Conservation (phyloP, 2,329 filamentous ascomycete species). For the Arthrobotrys pseudoclavata region DNA sequence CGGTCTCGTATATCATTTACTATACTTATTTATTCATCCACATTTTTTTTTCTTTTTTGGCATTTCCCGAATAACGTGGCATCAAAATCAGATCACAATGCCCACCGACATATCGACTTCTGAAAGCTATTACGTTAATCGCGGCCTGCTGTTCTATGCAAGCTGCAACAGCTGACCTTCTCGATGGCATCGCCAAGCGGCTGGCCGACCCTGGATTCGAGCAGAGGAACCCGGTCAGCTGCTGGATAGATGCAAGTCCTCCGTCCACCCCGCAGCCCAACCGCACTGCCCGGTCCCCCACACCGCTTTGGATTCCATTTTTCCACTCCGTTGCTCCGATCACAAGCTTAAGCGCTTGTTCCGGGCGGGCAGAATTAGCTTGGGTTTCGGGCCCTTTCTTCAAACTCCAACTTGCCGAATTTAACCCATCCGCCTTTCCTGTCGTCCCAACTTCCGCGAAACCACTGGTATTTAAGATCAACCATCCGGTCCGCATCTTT, state of each 20-base stretch:
- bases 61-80: not conserved
- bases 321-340: slow-evolving; percentile 60
- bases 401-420: slow-evolving; percentile 54
- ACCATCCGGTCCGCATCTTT: slow-evolving; percentile 44
- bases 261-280: slow-evolving; percentile 42
- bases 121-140: slow-evolving; percentile 37
- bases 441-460: slow-evolving; percentile 36
- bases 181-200: slow-evolving; percentile 44
- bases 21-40: not conserved
- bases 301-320: slow-evolving; percentile 43
- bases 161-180: slow-evolving; percentile 45
- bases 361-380: slow-evolving; percentile 14
- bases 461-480: slow-evolving; percentile 56
- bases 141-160: slow-evolving; percentile 5
- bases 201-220: slow-evolving; percentile 48
- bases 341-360: slow-evolving; percentile 58
- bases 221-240: slow-evolving; percentile 32
- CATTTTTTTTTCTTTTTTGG: not conserved
- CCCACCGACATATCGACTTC: not conserved
- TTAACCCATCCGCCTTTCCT: slow-evolving; percentile 47
- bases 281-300: slow-evolving; percentile 26
- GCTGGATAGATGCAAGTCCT: slow-evolving; percentile 42
- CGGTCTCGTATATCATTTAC: not conserved
- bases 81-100: slow-evolving; percentile 16
- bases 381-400: slow-evolving; percentile 50